Conservation (phyloP, 257 asterid genomes). For the Nicotiana otophora region DNA sequence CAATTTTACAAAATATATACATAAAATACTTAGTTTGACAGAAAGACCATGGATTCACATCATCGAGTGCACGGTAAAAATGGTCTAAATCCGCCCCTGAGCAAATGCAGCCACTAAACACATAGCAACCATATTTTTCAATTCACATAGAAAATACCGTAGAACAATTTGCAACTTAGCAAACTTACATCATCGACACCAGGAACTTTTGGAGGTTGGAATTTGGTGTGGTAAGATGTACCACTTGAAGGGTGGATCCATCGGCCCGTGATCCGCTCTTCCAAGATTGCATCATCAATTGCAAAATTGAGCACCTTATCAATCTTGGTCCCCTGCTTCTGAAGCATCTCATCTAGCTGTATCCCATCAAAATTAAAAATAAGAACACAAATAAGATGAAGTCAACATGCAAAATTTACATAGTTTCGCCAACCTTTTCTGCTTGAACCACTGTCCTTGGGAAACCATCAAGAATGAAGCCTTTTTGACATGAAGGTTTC, state of each 20-base stretch:
- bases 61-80: too few species aligned
- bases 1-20: too few species aligned
- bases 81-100: too few species aligned
- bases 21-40: too few species aligned
- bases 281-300: constrained; percentile 85
- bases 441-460: constrained; percentile 96
- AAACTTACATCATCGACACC: constrained; percentile 77
- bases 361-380: constrained; percentile 6
- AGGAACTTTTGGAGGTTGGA: constrained; percentile 75
- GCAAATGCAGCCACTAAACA: background rate
- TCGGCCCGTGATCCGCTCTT: constrained; percentile 96
- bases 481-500: constrained; percentile 90
- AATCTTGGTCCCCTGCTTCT: constrained; percentile 65
- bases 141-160: background rate
- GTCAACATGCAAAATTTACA: background rate
- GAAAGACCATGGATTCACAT: too few species aligned
- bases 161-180: background rate
- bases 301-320: constrained; percentile 95
- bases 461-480: constrained; percentile 97
- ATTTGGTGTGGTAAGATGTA: constrained; percentile 74
- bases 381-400: background rate
- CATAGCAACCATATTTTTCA: background rate
- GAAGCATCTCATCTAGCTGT: constrained; percentile 97
- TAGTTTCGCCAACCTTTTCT: constrained; percentile 49
- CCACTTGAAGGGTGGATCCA: constrained; percentile 99